Conservation (phyloP, 805 yeast genomes). For the Pichia eremophila region DNA sequence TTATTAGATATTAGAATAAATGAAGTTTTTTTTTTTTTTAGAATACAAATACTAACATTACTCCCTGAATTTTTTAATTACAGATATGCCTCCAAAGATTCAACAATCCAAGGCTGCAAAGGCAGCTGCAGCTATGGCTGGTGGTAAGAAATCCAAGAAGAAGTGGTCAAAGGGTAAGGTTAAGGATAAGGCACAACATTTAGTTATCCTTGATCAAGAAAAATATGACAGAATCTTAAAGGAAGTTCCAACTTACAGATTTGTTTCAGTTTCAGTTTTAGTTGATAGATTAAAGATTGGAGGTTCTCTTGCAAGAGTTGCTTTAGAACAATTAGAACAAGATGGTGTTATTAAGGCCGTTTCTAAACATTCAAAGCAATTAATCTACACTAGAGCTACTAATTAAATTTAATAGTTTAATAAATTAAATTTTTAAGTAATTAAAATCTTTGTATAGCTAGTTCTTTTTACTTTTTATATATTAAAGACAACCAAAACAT, state of each 20-base stretch:
- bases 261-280: constrained; percentile 92
- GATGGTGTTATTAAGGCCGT: constrained; percentile 94
- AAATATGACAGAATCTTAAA: constrained; percentile 98
- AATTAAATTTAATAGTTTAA: constrained; percentile 42
- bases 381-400: constrained; percentile 84
- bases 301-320: constrained; percentile 98
- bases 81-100: constrained; percentile 95
- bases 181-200: constrained; percentile 99
- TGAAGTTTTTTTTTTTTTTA: too few species aligned
- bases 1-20: too few species aligned
- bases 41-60: not conserved
- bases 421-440: not conserved
- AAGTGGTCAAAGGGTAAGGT: constrained; percentile 99
- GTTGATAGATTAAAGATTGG: constrained; percentile 99
- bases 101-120: constrained; percentile 99
- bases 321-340: constrained; percentile 88
- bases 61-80: constrained; percentile 1
- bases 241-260: constrained; percentile 99
- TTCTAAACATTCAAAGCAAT: constrained; percentile 92
- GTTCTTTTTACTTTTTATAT: not conserved
- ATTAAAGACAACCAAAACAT: not conserved
- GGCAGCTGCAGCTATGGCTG: constrained; percentile 99
- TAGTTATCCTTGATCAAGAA: constrained; percentile 94
- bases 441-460: not conserved
- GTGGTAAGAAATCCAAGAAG: constrained; percentile 99